Base-by-base conservation (phyloP, 441 rosid genomes). In the Pelargonium exstipulatum region DNA sequence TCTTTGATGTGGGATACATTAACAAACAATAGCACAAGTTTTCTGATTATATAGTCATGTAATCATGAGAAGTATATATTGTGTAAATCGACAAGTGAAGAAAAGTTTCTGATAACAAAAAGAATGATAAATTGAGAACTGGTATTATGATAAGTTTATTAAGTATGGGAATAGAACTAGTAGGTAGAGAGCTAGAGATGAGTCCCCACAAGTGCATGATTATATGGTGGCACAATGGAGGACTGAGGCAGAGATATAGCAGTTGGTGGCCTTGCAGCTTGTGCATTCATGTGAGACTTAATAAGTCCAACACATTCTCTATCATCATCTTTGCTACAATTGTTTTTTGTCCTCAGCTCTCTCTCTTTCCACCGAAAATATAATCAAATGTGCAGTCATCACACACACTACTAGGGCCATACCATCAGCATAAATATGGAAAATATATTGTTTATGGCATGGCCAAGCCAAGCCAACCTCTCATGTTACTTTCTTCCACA, bases 211-310 rank as follows among this genome's bases (percentile, higher is more conserved):
- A 53, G 64, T 67, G 35, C 73, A 80, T 79, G 73, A 82, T 75
- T 77, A 75, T 45, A 8, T 74, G 9, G 71, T 64, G 77, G 75
- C 77, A 65, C 17, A 62, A 35, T 40, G 49, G 12, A 45, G 73
- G 65, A 51, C 40, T 68, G 64, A 53, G 71, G 73, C 51, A 5
- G 42, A n/a, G 62, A 43, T 17, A 46, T 20, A 32, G 76, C 45
- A 62, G 78, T 71, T 75, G 74, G 65, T 68, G 78, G 69, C 86
- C 58, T 51, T 14, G 58, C 58, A 51, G 22, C 80, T 82, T 83
- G 80, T 84, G 88, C 86, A 9, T 84, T 79, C 88, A 84, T 76
- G 88, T 84, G 88, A 75, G 62, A 49, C 67, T 80, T 78, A 66
- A 75, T 79, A 71, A 79, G 9, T 77, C 82, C 76, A 68, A 17